A percentile compares a stretch with the other conserved stretches of the same genome.
These are phyloP conservation scores for Heliamphora exappendiculata DNA, from an alignment of 148 eudicot species.

Conservation along the genomic window DNA sequence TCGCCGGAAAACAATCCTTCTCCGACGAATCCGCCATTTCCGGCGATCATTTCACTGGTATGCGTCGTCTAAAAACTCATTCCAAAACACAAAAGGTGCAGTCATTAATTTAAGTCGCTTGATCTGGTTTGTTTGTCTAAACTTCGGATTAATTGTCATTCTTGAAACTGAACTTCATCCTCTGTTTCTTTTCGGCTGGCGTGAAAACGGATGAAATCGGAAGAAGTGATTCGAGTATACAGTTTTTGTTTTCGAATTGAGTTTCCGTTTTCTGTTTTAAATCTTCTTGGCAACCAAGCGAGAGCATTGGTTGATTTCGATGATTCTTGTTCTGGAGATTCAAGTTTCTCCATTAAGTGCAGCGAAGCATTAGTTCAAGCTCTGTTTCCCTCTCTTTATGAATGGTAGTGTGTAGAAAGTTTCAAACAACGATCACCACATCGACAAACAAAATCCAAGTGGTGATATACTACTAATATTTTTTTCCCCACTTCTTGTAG, in stretches of 20 bases:
- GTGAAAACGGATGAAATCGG: background rate
- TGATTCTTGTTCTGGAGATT: background rate
- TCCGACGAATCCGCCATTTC: background rate
- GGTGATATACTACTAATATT: background rate
- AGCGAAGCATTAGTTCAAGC: too few relatives aligned
- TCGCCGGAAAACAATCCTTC: background rate
- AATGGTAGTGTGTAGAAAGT: background rate
- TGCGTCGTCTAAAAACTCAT: background rate
- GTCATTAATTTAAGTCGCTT: background rate
- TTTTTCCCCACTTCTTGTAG: background rate
- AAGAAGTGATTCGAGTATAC: background rate
- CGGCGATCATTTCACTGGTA: background rate
- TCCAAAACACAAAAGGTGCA: background rate
- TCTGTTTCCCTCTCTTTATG: too few relatives aligned
- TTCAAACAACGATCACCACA: background rate
- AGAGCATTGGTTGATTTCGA: background rate
- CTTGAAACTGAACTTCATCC: background rate
- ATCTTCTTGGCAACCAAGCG: background rate
- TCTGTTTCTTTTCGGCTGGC: constrained; percentile 4
- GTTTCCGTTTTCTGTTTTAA: background rate
- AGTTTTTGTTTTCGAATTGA: background rate
- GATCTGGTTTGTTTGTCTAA: background rate
- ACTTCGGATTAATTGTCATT: background rate
- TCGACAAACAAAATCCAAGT: background rate
- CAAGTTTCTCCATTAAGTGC: background rate